Percentiles rank a stretch among this genome's conserved stretches.
Conservation (phyloP, 192 early-diverging fungal species). For the Coemansia aciculifera region DNA sequence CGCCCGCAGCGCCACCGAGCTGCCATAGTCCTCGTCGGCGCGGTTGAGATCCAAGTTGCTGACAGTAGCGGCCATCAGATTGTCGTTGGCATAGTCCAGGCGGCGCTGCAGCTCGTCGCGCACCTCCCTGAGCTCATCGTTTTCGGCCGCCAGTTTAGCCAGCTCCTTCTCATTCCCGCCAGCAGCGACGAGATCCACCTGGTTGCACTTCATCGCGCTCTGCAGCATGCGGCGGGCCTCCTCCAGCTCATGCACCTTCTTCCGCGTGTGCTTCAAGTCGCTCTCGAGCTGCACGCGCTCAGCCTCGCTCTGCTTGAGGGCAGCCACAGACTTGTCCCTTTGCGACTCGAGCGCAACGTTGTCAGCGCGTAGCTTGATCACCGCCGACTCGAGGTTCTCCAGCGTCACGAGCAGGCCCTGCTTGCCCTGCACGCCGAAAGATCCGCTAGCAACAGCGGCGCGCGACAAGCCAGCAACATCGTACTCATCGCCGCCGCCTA, state of each 20-base stretch:
- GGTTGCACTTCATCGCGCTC: slow-evolving; percentile 35
- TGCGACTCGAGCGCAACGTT: slow-evolving; percentile 16
- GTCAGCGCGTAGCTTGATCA: background rate
- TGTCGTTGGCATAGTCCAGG: slow-evolving; percentile 26
- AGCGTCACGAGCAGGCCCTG: slow-evolving; percentile 5
- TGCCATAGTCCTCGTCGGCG: slow-evolving; percentile 9
- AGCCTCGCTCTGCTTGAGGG: slow-evolving; percentile 18
- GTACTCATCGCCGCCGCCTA: background rate
- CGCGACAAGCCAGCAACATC: background rate
- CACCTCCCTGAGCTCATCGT: slow-evolving; percentile 39
- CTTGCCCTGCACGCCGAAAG: background rate
- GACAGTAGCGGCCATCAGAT: slow-evolving; percentile 18
- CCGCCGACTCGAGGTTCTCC: slow-evolving; percentile 5
- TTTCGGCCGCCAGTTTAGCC: slow-evolving; percentile 19
- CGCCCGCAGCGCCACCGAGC: slow-evolving; percentile 26
- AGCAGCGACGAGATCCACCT: slow-evolving; percentile 15
- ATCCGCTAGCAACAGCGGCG: background rate
- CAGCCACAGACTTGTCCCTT: slow-evolving; percentile 1
- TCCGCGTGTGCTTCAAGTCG: slow-evolving; percentile 20
- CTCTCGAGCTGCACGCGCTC: slow-evolving; percentile 18
- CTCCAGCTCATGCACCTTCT: slow-evolving; percentile 26
- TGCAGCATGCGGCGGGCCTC: slow-evolving; percentile 38
- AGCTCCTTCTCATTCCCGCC: slow-evolving; percentile 25
- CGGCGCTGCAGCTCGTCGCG: slow-evolving; percentile 33
- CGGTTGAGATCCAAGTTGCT: slow-evolving; percentile 16